phyloP scores from a whole-genome alignment of 2,329 filamentous ascomycete species.

The Clonostachys rosea region DNA sequence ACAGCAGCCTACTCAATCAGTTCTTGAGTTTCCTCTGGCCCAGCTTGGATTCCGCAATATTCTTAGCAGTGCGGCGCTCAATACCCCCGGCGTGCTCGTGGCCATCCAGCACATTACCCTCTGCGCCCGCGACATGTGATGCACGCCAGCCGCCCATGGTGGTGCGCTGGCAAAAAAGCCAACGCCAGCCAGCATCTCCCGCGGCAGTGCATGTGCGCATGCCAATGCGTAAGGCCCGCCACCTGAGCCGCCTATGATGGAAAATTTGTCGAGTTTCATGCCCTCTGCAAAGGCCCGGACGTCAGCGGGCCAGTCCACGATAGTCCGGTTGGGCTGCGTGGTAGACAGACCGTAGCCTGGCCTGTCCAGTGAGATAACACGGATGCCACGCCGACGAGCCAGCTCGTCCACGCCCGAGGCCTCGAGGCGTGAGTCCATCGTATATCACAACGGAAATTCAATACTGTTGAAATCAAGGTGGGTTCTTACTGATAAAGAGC shows the following conservation, averaged over 20 bases:
- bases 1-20: slow-evolving; percentile 12
- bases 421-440: slow-evolving; percentile 25
- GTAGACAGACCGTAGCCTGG: slow-evolving; percentile 35
- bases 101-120: slow-evolving; percentile 10
- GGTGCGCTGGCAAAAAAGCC: slow-evolving; percentile 27
- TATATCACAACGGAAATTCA: too few species aligned
- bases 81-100: slow-evolving; percentile 11
- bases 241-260: slow-evolving; percentile 25
- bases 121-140: slow-evolving; percentile 17
- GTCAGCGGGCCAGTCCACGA: slow-evolving; percentile 27
- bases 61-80: slow-evolving; percentile 10
- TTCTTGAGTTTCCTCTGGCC: too few species aligned
- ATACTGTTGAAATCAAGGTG: too few species aligned
- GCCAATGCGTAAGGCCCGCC: slow-evolving; percentile 29
- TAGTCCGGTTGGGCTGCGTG: slow-evolving; percentile 18
- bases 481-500: too few species aligned
- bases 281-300: slow-evolving; percentile 18
- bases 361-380: slow-evolving; percentile 30
- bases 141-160: slow-evolving; percentile 23
- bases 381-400: slow-evolving; percentile 16
- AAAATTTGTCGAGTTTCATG: slow-evolving; percentile 16
- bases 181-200: slow-evolving; percentile 20
- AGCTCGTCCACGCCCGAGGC: slow-evolving; percentile 14
- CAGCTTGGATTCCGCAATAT: not conserved
- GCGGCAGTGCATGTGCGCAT: slow-evolving; percentile 14